Conservation (phyloP, 805 yeast species). For the Yarrowia alimentaria region DNA sequence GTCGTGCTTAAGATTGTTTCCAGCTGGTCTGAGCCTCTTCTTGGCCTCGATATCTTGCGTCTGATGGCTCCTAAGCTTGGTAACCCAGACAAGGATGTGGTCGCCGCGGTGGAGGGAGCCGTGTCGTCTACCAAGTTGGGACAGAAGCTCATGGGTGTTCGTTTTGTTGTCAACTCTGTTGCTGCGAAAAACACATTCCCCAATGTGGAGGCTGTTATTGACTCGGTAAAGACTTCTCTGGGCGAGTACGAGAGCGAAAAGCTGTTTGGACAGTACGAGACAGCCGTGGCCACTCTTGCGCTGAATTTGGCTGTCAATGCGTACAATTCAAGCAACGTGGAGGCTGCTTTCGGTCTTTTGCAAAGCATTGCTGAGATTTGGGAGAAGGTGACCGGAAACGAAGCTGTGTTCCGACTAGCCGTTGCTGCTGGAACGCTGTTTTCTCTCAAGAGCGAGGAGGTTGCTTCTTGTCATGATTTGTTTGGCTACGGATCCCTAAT, state of each 20-base stretch:
- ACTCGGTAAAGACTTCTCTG: constrained; percentile 33
- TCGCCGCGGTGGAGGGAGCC: constrained; percentile 34
- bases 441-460: constrained; percentile 30
- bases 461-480: constrained; percentile 6
- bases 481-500: neutral
- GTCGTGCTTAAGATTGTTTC: constrained; percentile 44
- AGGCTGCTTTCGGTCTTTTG: constrained; percentile 34
- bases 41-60: constrained; percentile 62
- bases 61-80: constrained; percentile 45
- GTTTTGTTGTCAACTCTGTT: constrained; percentile 52
- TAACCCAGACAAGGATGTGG: constrained; percentile 40
- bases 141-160: constrained; percentile 54
- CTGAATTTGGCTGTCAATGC: constrained; percentile 46
- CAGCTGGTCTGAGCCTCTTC: constrained; percentile 52
- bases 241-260: constrained; percentile 29
- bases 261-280: constrained; percentile 23
- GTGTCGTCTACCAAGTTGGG: constrained; percentile 39
- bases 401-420: constrained; percentile 63
- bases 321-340: constrained; percentile 38
- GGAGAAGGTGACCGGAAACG: constrained; percentile 47
- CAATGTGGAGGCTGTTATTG: constrained; percentile 13
- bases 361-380: constrained; percentile 40
- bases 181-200: constrained; percentile 32
- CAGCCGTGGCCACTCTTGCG: constrained; percentile 50
- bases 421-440: constrained; percentile 64